A percentile compares a stretch with the other conserved stretches of the same genome.
These are phyloP conservation scores for Cyclocybe aegerita DNA, from an alignment of 768 basidiomycete species.

Conservation along the genomic window DNA sequence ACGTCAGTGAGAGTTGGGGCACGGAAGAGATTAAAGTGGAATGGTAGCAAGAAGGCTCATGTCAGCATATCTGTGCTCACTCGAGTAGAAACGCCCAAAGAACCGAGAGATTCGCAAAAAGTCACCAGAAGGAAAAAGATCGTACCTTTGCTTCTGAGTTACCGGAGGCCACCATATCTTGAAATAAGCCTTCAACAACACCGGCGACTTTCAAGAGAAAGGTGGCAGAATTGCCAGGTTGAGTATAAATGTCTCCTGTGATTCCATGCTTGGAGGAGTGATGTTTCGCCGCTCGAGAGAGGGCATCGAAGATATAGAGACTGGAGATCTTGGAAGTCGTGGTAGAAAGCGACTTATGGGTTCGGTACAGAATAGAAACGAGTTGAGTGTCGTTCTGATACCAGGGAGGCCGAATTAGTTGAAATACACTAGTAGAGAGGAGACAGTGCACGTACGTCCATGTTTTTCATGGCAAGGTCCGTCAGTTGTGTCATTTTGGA, in stretches of 20 bases:
- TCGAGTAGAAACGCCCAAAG: constrained; percentile 6
- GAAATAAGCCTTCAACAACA: constrained; percentile 84
- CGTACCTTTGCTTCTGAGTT: constrained; percentile 85
- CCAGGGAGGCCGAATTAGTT: not conserved
- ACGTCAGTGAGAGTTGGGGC: constrained; percentile 41
- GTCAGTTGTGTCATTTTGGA: constrained; percentile 82
- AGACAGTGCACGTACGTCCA: constrained; percentile 56
- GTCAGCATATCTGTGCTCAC: not conserved
- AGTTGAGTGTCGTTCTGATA: constrained; percentile 80
- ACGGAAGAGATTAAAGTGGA: not conserved
- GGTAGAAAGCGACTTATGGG: constrained; percentile 75
- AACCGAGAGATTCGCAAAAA: not conserved
- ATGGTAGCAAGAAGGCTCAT: not conserved
- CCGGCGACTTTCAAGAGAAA: constrained; percentile 91
- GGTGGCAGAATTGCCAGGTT: constrained; percentile 71
- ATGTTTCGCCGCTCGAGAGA: constrained; percentile 79
- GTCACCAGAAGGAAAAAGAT: constrained; percentile 23
- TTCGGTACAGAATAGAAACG: constrained; percentile 85
- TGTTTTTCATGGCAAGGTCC: constrained; percentile 71
- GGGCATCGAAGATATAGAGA: constrained; percentile 92
- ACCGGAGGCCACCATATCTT: constrained; percentile 72
- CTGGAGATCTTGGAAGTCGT: constrained; percentile 72
- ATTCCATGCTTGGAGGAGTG: constrained; percentile 65
- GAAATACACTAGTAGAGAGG: not conserved
- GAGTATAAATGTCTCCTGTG: constrained; percentile 52